Evolutionary conservation across 768 basidiomycete genomes (phyloP), one percentile per base, ranked within the genome.

Genomic region (Boletus vinaceobasis): DNA sequence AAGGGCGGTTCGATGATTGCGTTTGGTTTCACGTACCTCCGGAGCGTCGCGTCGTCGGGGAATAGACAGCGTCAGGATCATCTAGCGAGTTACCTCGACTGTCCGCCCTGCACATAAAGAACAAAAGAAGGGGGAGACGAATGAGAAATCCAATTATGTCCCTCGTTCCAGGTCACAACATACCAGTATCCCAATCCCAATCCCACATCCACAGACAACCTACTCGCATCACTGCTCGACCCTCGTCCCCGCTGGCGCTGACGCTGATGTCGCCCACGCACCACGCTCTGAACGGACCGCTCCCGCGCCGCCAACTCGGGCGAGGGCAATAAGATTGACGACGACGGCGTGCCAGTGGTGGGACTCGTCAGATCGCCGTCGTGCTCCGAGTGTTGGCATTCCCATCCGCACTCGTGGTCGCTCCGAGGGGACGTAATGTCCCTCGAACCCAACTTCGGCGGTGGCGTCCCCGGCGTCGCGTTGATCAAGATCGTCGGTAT

Each of bases 401-500:
- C 29, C 29, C 40, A 52, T 21, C 50, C 57, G 23, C 23, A 23
- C 4, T 13, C 33, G 2, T 42, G 29, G 2, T 56, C 50, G 2
- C 50, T 56, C 21, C 33, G 65, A 7, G 72, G 71, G 38, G 77
- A 79, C 6, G 81, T 78, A 32, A 86, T 84, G 60, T 87, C 85
- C 46, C 80, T 73, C 2, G 83, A 80, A 0, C 73, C 75, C 31
- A 39, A n/a, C 36, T 72, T 69, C 0, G 81, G 79, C 0, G 23
- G 33, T 31, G 8, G 39, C 1, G 17, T 47, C 21, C 29, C 48
- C 23, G 35, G 33, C 7, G 47, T 45, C n/a, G 42, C 11, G 81
- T 85, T 33, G 13, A 90, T 87, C 32, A 88, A 71, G 56, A 90
- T 90, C 3, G 83, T 82, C 9, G 88, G 87, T 45, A 90, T 84